Base-by-base conservation (phyloP, 2,329 filamentous ascomycete genomes). In the Boeremia exigua region DNA sequence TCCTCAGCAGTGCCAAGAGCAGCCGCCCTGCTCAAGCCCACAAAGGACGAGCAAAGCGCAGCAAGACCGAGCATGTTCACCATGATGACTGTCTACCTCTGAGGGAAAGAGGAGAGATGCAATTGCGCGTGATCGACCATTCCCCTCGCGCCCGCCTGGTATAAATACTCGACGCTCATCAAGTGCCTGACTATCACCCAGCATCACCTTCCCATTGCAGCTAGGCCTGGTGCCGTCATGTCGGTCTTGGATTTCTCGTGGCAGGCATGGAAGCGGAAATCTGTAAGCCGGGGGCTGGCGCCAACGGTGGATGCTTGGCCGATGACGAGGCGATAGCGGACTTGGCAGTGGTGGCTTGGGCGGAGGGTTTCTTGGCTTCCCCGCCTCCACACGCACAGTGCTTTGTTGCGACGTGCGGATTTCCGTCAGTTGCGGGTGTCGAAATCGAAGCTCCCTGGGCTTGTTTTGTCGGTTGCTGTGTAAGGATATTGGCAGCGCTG, bases 1-100 rank as follows among this genome's bases (percentile, higher is more conserved):
- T 74, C 64, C 45, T 70, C 66, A 6, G 64, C 60, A n/a, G 63
- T 59, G 39, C 65, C 63, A 39, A 67, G 51, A 28, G 61, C 63
- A 44, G 66, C 63, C 15, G 60, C 65, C 39, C 51, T 67, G 30
- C 63, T 64, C 57, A 61, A 43, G 28, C 64, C 61, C 37, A 66
- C 39, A 12, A 66, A 37, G 47, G 60, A 56, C 25, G 63, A 63
- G 56, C 60, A 60, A 12, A 68, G 38, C 8, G 51, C 50, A 10
- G 36, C 55, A n/a, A 66, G 30, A 14, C 52, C 61, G 27, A 54
- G 30, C 25, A 56, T 43, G 11, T 56, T 54, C 57, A 61, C 58
- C 63, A 66, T 67, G 12, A 29, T 47, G 46, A 60, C 19, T 11
- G 27, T 27, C n/a, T 48, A 37, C 27, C 25, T 40, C 25, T 9